Percentiles rank a stretch among this genome's conserved stretches.
phyloP scores from a whole-genome alignment of 1,139 yeast genomes.

The Magnusiomyces tetraspermus region DNA sequence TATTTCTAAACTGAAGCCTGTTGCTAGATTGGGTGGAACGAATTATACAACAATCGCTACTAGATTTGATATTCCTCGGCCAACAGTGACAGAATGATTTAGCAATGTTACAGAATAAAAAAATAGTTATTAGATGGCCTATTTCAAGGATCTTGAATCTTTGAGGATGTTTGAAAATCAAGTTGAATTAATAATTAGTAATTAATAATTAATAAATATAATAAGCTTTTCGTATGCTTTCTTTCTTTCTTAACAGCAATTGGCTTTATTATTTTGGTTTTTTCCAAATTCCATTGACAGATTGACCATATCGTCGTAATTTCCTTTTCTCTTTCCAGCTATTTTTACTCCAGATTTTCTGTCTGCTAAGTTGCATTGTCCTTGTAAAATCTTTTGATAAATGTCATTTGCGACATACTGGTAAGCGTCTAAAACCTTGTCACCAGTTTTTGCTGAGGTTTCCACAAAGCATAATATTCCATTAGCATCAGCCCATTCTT shows the following conservation, averaged over 20 bases:
- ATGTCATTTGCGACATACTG: slow-evolving; percentile 72
- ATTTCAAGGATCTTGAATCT: background rate
- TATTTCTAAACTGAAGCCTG: slow-evolving; percentile 43
- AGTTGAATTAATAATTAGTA: background rate
- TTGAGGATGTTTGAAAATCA: background rate
- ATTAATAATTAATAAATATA: background rate
- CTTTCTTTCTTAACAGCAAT: background rate
- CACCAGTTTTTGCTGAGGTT: slow-evolving; percentile 83
- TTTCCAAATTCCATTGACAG: slow-evolving; percentile 17
- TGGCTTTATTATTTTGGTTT: background rate
- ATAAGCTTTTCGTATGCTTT: background rate
- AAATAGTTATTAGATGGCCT: slow-evolving; percentile 13
- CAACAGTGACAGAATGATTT: slow-evolving; percentile 31
- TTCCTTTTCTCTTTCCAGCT: slow-evolving; percentile 13
- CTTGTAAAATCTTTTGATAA: slow-evolving; percentile 29
- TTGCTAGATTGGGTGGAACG: slow-evolving; percentile 49
- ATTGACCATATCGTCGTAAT: slow-evolving; percentile 18
- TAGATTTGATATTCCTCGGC: slow-evolving; percentile 40
- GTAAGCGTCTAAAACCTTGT: slow-evolving; percentile 83
- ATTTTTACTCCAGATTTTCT: slow-evolving; percentile 26
- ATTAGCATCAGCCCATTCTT: slow-evolving; percentile 70
- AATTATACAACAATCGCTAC: slow-evolving; percentile 39
- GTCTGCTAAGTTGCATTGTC: slow-evolving; percentile 28
- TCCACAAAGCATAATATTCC: slow-evolving; percentile 86
- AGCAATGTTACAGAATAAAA: slow-evolving; percentile 13